Evolutionary conservation across 257 asterid genomes (phyloP), one percentile per base, ranked within the genome.

Genomic region (Lycium barbarum): DNA sequence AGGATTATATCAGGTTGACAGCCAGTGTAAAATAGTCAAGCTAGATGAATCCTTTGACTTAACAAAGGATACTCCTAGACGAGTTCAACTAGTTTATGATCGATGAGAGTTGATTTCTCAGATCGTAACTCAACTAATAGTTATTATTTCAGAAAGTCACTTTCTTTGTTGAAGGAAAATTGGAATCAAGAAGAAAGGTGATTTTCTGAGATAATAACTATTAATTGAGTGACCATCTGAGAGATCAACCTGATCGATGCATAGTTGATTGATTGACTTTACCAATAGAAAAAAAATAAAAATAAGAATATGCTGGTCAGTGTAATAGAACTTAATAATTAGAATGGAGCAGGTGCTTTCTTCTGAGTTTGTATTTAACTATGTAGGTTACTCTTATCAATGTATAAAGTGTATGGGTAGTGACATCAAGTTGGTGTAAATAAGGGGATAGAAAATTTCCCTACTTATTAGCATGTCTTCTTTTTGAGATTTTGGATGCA

Each of bases 291-390:
- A 20, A 65, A 40, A 40, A 40, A 20, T 18, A 40, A 13, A 38
- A 70, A 70, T 17, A 43, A 47, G 40, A 72, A 72, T n/a, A n/a
- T 73, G 38, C 15, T 20, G 7, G 0, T 62, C 38, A 22, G 8
- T 13, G n/a, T 14, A 14, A 55, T 55, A 55, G 9, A 59, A 59
- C 40, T 65, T 26, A 65, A 33, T 2, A 11, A 26, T 58, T 57
- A 38, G 40, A 76, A 76, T 76, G 82, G 59, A 49, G 43, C 72
- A 26, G 13, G 15, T 81, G 59, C 43, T 11, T 51, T 73, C 80
- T 73, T n/a, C 18, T 22, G 62, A 11, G 74, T 62, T 47, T 59
- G 73, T 81, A 67, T 65, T 26, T 7, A 82, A 43, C 1, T 54
- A 82, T 61, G 20, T 61, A 82, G 62, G 45, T 26, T 26, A 35